Base-by-base conservation (phyloP, 2,329 filamentous ascomycete species). In the Colletotrichum limetticola region DNA sequence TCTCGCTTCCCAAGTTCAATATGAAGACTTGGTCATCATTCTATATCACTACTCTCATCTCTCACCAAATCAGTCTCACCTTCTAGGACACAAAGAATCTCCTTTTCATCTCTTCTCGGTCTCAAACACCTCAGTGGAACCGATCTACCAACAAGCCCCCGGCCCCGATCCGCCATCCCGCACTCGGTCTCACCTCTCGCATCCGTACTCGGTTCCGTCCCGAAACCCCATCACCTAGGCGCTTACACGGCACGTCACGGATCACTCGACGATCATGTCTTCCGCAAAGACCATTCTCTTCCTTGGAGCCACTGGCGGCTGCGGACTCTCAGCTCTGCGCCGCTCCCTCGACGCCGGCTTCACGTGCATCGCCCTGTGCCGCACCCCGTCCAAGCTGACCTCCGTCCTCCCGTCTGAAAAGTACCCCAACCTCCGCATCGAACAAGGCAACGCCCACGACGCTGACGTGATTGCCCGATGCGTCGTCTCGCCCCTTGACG, bases 251-350 rank as follows among this genome's bases (percentile, higher is more conserved):
- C 16, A 42, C 57, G 30, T 9, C 52, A 52, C 35, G 32, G 66
- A 46, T n/a, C 30, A 52, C 16, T 22, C 7, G 12, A 3, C 55
- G 24, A 60, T 8, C 42, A 74, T 74, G 71, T 37, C 53, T 22
- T 53, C 74, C 66, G 68, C 76, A 53, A 83, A 85, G 74, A 84
- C 86, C 4, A 78, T 89, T 68, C 83, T 86, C 57, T 88, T 90
- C 81, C 83, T 90, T 66, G 89, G 89, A 71, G 86, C 87, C 55
- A 89, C 85, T 26, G 85, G 84, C 42, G 88, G 88, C 60, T 83
- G 82, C 74, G 87, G 84, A 66, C 83, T 88, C 68, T 80, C 86
- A 3, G 82, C 83, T 19, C 84, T 90, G 53, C 82, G 82, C 28
- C 81, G 82, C 53, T 80, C 83, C 30, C 84, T 90, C 9, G 80